phyloP scores from a whole-genome alignment of 2,329 filamentous ascomycete species.

The Lasiodiplodia citricola region DNA sequence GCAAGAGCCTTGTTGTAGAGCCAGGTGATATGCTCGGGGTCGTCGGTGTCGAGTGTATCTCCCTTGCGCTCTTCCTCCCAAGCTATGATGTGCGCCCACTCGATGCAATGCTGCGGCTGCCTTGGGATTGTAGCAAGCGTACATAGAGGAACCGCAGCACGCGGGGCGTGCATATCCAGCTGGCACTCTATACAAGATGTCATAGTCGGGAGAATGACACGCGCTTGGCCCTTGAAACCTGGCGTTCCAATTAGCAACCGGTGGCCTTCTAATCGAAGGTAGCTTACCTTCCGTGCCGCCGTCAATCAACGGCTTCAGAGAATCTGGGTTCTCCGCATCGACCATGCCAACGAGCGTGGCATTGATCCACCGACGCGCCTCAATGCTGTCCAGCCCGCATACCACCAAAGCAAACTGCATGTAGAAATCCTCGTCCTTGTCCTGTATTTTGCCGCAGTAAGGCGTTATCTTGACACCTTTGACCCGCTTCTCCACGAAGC shows the following conservation, averaged over 20 bases:
- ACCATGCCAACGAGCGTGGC: constrained; percentile 90
- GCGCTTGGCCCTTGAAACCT: constrained; percentile 95
- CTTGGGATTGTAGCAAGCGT: constrained; percentile 95
- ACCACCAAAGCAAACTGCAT: constrained; percentile 95
- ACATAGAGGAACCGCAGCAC: constrained; percentile 93
- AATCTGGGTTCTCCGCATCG: constrained; percentile 80
- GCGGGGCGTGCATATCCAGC: constrained; percentile 97
- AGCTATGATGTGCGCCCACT: constrained; percentile 98
- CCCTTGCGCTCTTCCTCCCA: constrained; percentile 80
- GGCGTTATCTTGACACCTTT: constrained; percentile 91
- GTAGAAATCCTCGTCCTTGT: constrained; percentile 95
- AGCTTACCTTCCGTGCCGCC: constrained; percentile 83
- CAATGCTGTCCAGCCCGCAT: constrained; percentile 94
- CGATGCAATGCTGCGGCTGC: constrained; percentile 96
- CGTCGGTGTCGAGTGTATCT: constrained; percentile 87
- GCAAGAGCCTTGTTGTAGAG: constrained; percentile 82
- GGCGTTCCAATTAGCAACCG: constrained; percentile 1
- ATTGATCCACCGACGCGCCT: constrained; percentile 98
- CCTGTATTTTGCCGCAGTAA: constrained; percentile 93
- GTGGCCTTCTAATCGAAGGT: neutral
- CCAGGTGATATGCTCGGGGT: constrained; percentile 98
- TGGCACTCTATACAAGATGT: constrained; percentile 98
- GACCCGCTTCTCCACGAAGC: constrained; percentile 88
- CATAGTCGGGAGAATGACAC: constrained; percentile 89
- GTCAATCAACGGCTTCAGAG: constrained; percentile 91